These are phyloP conservation scores for Ophiocordyceps polyrhachis-furcata DNA, from an alignment of 2,329 filamentous ascomycete species.

Conservation along the genomic window DNA sequence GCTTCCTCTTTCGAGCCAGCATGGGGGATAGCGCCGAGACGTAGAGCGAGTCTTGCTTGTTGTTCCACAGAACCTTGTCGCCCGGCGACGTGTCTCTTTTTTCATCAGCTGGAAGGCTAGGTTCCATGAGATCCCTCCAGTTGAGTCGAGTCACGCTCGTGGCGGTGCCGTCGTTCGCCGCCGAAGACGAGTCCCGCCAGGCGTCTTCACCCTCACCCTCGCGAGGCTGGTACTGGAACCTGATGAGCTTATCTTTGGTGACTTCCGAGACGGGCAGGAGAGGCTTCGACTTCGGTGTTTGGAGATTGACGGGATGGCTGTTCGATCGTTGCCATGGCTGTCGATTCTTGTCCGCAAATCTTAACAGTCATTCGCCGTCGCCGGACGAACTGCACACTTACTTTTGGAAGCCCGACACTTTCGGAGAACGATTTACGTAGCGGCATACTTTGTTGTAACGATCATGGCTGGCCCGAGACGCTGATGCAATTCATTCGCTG, in stretches of 20 bases:
- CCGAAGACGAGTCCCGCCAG: not conserved
- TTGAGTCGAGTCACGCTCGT: constrained; percentile 35
- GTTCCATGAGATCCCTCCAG: constrained; percentile 39
- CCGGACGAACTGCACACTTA: constrained; percentile 5
- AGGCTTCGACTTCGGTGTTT: constrained; percentile 17
- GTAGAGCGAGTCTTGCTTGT: constrained; percentile 22
- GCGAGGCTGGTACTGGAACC: constrained; percentile 25
- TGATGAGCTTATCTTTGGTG: constrained; percentile 42
- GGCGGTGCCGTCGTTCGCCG: constrained; percentile 8
- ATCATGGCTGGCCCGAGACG: not conserved
- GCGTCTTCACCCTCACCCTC: constrained; percentile 6
- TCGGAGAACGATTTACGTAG: constrained; percentile 24
- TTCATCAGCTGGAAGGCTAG: constrained; percentile 21
- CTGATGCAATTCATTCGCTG: not conserved
- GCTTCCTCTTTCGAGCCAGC: constrained; percentile 37
- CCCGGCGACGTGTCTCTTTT: constrained; percentile 34
- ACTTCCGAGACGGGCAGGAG: constrained; percentile 33
- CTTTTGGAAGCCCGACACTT: constrained; percentile 13
- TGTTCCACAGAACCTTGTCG: constrained; percentile 43
- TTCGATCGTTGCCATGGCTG: constrained; percentile 35
- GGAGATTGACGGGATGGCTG: constrained; percentile 25
- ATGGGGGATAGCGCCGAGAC: constrained; percentile 26
- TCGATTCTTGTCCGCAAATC: constrained; percentile 12
- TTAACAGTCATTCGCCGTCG: not conserved
- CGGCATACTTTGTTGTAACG: constrained; percentile 12